Conservation (phyloP, 768 basidiomycete genomes). For the Lepiota venenata region DNA sequence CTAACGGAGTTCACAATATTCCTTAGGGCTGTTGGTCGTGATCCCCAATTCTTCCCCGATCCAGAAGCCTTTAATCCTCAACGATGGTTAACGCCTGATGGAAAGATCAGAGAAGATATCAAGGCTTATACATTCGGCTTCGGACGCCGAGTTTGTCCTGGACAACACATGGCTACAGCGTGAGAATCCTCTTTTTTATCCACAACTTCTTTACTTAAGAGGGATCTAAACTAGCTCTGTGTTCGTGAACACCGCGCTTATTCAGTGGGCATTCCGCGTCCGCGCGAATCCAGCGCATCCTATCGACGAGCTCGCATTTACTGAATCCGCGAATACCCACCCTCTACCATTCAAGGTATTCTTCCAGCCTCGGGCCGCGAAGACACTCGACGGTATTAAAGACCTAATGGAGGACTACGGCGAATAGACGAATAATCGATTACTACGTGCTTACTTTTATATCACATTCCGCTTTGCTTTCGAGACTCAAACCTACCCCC, state of each 20-base stretch:
- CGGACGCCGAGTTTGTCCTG: slow-evolving; percentile 60
- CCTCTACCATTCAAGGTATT: slow-evolving; percentile 57
- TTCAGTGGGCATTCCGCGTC: slow-evolving; percentile 65
- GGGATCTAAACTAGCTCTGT: slow-evolving; percentile 41
- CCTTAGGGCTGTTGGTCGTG: slow-evolving; percentile 50
- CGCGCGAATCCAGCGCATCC: slow-evolving; percentile 45
- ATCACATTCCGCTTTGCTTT: neutral
- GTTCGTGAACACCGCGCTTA: slow-evolving; percentile 60
- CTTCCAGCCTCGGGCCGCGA: slow-evolving; percentile 47
- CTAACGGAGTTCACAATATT: neutral
- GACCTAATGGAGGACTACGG: slow-evolving; percentile 41
- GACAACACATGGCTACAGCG: slow-evolving; percentile 55
- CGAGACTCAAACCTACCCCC: no score
- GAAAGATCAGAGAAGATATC: slow-evolving; percentile 47
- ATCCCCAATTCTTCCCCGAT: slow-evolving; percentile 54
- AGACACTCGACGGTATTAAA: slow-evolving; percentile 28
- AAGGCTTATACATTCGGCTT: slow-evolving; percentile 56
- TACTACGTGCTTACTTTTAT: neutral
- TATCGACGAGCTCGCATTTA: slow-evolving; percentile 60
- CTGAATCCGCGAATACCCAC: slow-evolving; percentile 60
- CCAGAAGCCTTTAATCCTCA: slow-evolving; percentile 58
- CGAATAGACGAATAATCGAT: slow-evolving; percentile 12
- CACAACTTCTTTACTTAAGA: neutral
- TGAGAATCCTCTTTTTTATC: slow-evolving; percentile 15
- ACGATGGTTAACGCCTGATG: slow-evolving; percentile 48